phyloP scores from a whole-genome alignment of 257 asterid genomes.

The Solanum gandarillasii region DNA sequence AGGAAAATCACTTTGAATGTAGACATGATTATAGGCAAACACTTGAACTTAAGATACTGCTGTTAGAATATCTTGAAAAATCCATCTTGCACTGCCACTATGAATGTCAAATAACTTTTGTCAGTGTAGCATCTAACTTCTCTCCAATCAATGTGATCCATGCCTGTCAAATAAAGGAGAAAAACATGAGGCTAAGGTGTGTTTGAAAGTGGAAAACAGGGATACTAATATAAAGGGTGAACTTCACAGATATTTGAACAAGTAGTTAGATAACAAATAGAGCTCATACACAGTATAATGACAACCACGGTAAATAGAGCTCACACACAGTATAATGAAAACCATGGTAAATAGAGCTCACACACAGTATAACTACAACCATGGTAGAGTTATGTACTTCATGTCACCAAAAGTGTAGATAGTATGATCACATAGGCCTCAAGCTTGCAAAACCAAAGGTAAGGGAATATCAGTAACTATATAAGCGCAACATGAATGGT shows the following conservation, averaged over 20 bases:
- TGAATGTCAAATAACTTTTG: constrained; percentile 28
- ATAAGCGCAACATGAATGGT: neutral
- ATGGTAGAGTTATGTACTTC: neutral
- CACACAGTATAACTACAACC: neutral
- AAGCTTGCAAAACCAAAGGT: neutral
- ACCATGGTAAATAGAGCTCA: neutral
- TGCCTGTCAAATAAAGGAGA: constrained; percentile 37
- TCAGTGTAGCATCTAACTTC: constrained; percentile 69
- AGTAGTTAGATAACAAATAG: neutral
- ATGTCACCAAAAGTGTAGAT: neutral
- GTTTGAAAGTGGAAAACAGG: neutral
- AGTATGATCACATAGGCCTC: neutral
- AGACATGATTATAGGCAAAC: neutral
- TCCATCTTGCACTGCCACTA: neutral
- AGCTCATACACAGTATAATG: neutral
- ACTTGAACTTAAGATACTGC: neutral
- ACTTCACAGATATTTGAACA: neutral
- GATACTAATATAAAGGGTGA: neutral
- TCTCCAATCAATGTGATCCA: constrained; percentile 87
- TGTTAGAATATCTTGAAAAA: neutral
- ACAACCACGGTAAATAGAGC: neutral
- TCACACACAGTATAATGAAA: neutral
- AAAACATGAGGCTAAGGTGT: neutral
- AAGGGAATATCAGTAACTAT: neutral
- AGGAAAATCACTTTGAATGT: neutral